These are phyloP conservation scores for Plasmodium gonderi DNA, from an alignment of 169 alveolate species.

Conservation along the genomic window DNA sequence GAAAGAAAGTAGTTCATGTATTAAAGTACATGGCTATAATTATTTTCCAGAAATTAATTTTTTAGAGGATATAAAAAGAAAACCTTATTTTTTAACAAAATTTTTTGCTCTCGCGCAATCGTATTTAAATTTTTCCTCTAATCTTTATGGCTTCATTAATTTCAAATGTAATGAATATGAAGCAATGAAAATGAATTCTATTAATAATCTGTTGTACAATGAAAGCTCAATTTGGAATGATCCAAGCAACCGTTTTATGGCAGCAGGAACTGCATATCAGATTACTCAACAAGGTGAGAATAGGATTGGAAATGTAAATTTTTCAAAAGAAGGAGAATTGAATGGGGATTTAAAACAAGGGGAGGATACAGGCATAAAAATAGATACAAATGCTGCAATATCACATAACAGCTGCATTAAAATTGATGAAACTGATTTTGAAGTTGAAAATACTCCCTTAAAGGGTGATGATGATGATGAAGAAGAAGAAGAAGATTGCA, in stretches of 20 bases:
- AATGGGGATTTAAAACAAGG: not conserved
- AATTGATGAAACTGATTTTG: too few species aligned
- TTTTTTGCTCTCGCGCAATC: constrained; percentile 71
- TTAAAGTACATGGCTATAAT: constrained; percentile 65
- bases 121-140: constrained; percentile 28
- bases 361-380: not conserved
- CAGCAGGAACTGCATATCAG: not conserved
- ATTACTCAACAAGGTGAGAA: not conserved
- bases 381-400: not conserved
- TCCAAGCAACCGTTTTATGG: not conserved
- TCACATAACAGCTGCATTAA: too few species aligned
- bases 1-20: constrained; percentile 55
- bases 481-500: not conserved
- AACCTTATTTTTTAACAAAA: constrained; percentile 50
- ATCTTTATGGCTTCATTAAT: constrained; percentile 49
- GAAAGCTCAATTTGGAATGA: not conserved
- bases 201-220: not conserved
- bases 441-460: too few species aligned
- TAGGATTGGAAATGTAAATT: not conserved
- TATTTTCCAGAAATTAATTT: constrained; percentile 64
- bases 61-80: constrained; percentile 61
- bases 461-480: too few species aligned
- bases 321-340: not conserved
- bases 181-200: not conserved
- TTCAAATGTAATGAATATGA: constrained; percentile 70